Evolutionary conservation across 352 stramenopile species (phyloP).

Genomic region (Globisporangium barbulae): DNA sequence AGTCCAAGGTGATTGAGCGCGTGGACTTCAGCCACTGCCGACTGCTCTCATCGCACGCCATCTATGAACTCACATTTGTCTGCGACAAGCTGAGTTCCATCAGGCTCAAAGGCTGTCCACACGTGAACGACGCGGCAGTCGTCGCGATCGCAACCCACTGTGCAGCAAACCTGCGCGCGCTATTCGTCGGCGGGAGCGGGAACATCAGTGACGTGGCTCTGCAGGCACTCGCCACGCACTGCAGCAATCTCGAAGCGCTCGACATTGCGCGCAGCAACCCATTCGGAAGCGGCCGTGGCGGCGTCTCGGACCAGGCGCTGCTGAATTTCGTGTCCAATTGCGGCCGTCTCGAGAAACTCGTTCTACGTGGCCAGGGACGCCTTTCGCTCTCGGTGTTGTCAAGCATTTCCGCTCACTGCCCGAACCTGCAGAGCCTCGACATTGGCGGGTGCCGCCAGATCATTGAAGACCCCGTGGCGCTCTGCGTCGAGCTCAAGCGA

Average conservation of each 20-base stretch:
- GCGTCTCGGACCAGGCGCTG: conserved; percentile 45
- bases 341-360: conserved; percentile 33
- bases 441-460: conserved; percentile 60
- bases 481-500: conserved; percentile 37
- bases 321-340: conserved; percentile 44
- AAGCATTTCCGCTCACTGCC: conserved; percentile 35
- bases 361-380: conserved; percentile 48
- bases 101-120: conserved; percentile 54
- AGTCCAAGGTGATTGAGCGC: conserved; percentile 33
- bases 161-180: conserved; percentile 22
- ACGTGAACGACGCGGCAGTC: conserved; percentile 42
- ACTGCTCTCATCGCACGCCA: conserved; percentile 36
- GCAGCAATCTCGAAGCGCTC: conserved; percentile 31
- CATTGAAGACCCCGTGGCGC: conserved; percentile 42
- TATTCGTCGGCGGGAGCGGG: conserved; percentile 46
- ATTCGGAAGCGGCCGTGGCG: conserved; percentile 50
- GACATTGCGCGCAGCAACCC: conserved; percentile 67
- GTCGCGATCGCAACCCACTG: conserved; percentile 33
- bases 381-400: conserved; percentile 39
- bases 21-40: conserved; percentile 66
- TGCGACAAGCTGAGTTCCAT: conserved; percentile 33
- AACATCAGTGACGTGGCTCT: conserved; percentile 45
- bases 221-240: conserved; percentile 38
- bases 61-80: conserved; percentile 27
- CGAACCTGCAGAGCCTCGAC: conserved; percentile 43